phyloP scores from a whole-genome alignment of 768 basidiomycete genomes.

The Porphyrellus cyaneotinctus region DNA sequence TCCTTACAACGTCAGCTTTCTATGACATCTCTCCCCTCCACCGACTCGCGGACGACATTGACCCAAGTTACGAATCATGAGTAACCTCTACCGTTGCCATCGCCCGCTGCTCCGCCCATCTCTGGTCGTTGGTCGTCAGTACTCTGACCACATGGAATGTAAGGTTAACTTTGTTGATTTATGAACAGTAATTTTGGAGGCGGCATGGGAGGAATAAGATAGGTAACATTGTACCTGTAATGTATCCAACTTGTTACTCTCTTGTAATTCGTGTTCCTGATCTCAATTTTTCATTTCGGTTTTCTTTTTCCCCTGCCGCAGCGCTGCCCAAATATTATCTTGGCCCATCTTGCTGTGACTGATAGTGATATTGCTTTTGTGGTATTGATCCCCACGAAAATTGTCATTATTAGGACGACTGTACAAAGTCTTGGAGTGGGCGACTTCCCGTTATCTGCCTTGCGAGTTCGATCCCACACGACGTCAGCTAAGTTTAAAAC shows the following conservation, averaged over 20 bases:
- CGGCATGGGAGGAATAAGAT: conserved; percentile 1
- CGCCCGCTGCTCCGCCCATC: background rate
- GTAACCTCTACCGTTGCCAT: background rate
- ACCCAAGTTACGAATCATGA: conserved; percentile 16
- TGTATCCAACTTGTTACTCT: conserved; percentile 21
- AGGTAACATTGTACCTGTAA: conserved; percentile 25
- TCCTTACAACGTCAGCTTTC: conserved; percentile 28
- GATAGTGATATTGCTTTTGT: too few species aligned
- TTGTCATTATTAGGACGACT: too few species aligned
- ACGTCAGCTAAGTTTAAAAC: too few species aligned
- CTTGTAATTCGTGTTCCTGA: conserved; percentile 19
- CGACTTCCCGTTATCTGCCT: too few species aligned
- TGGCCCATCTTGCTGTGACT: too few species aligned
- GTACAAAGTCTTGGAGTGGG: too few species aligned
- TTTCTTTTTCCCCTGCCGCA: background rate
- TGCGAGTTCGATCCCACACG: too few species aligned
- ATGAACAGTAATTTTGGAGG: conserved; percentile 7
- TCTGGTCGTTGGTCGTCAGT: background rate
- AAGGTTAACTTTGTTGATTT: conserved; percentile 7
- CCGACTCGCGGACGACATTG: conserved; percentile 24
- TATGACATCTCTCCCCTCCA: conserved; percentile 21
- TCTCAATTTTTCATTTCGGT: background rate
- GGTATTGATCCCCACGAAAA: too few species aligned
- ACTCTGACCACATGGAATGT: background rate
- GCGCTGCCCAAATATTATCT: too few species aligned